Evolutionary conservation across 2,329 filamentous ascomycete genomes (phyloP), one percentile per base, ranked within the genome.

Genomic region (Periconia digitata): DNA sequence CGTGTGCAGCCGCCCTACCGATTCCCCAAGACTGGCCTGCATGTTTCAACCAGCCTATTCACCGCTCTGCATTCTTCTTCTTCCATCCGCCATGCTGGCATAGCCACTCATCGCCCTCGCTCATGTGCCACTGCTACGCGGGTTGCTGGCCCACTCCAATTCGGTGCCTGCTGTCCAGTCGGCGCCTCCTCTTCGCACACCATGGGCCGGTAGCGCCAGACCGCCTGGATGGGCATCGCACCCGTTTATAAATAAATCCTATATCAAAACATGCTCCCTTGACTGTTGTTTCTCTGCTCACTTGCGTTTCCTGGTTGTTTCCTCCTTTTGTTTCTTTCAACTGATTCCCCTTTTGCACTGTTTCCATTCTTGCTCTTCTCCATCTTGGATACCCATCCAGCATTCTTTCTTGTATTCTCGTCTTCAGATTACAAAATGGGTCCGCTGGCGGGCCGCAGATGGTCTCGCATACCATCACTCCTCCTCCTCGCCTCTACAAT

Each of bases 131-230:
- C 55, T 62, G 59, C 46, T 54, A 57, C 62, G 47, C 43, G 52
- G 53, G 56, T 61, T 46, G 48, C 49, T 40, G 44, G 41, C 22
- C 56, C 58, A 55, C 53, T 55, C 52, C 59, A 46, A 54, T 15
- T 32, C 27, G 27, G 10, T 32, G 50, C 37, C 59, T 64, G 50
- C 47, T 56, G 50, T 61, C 67, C 66, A 70, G 51, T 67, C 63
- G 60, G 60, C 63, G 66, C 61, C 52, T 66, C 57, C 64, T 64
- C 64, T 67, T 63, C 63, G 51, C 52, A 66, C 64, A 62, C 50
- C 62, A 46, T 49, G 44, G 51, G 46, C 51, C 45, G 43, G 47
- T 42, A 42, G n/a, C n/a, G n/a, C n/a, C n/a, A n/a, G n/a, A n/a
- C n/a, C n/a, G n/a, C n/a, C n/a, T n/a, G n/a, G n/a, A n/a, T n/a